Evolutionary conservation across 345 rosid genomes (phyloP), one percentile per base, ranked within the genome.

Genomic region (Sisymbrium altissimum): DNA sequence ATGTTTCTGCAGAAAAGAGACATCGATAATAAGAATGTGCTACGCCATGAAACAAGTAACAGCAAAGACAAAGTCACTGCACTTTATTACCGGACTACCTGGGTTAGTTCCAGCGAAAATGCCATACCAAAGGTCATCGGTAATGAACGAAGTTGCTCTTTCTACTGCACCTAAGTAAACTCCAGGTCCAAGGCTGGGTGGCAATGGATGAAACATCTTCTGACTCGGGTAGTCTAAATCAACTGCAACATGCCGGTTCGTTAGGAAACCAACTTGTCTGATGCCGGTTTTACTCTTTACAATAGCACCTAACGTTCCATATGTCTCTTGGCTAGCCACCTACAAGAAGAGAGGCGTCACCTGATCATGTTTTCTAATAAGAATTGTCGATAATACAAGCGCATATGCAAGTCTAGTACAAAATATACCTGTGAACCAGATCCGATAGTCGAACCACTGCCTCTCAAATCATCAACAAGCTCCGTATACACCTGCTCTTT

Each of bases 131-230:
- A 84, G 93, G 70, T 85, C 91, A 79, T 88, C 93, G 9, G 93
- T 84, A 77, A 90, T 90, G 80, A 90, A 90, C 8, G 96, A 90
- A 10, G 93, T 89, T 19, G 96, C 93, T 75, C 91, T 89, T 75
- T 89, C 96, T 2, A 89, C 93, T 1, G 93, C 93, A 74, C 96
- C 96, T 25, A 89, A 87, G 70, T 89, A 89, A 44, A 86, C 89
- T 44, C 92, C 96, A 35, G 92, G 96, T 65, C 96, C 96, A 61
- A 89, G 89, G 55, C 88, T 89, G 45, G 92, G 92, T 12, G 96
- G 96, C 79, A 89, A 78, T 75, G 96, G 96, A 80, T 89, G 96
- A 79, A 89, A 89, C 96, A 90, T 90, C 66, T 90, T 90, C 85
- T 90, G 96, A 80, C 79, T 90, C 15, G 96, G 96, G 75, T 86